Evolutionary conservation across 306 rosid genomes (phyloP), one percentile per base, ranked within the genome.

Genomic region (Cicer bijugum): DNA sequence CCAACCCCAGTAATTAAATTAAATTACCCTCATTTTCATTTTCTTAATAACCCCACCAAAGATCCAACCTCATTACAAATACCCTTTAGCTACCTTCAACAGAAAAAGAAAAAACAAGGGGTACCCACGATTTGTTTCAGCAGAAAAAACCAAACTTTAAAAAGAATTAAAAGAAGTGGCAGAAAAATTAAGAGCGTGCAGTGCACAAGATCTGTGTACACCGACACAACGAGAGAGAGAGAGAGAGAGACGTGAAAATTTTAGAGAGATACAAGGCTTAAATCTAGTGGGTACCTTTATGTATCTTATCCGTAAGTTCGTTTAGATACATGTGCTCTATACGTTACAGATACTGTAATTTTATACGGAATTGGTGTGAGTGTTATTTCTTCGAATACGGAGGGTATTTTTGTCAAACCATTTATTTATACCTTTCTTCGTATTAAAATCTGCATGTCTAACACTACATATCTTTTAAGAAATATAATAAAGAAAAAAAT

Each of bases 171-270:
- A 67, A 44, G 38, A 28, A 9, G 47, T 39, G 33, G 73, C 44
- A 35, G 65, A 20, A 82, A 52, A 48, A 84, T 48, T 74, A 66
- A 82, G 79, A 43, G 61, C 71, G 86, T 80, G 42, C 40, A 67
- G 69, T 75, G 75, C 72, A 69, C 85, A 78, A 89, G 97, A 91
- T 89, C 95, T 84, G 85, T 69, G 85, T 17, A 71, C 95, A 89
- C 97, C 97, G 95, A 91, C 97, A 91, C 71, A 79, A 39, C 37
- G 55, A 68, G 12, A 63, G 65, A 40, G 52, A 39, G 68, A 67
- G 73, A 78, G 48, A 38, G 52, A 71, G 47, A 14, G 4, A 47
- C 9, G 51, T 28, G 58, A 58, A 68, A 39, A 14, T 42, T 28
- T 14, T 2, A 42, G 40, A 80, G 81, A 76, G 78, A 11, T 64